Percentiles rank a stretch among this genome's conserved stretches.
Conservation (phyloP, 2,329 filamentous ascomycete genomes). For the Zasmidium cellare region DNA sequence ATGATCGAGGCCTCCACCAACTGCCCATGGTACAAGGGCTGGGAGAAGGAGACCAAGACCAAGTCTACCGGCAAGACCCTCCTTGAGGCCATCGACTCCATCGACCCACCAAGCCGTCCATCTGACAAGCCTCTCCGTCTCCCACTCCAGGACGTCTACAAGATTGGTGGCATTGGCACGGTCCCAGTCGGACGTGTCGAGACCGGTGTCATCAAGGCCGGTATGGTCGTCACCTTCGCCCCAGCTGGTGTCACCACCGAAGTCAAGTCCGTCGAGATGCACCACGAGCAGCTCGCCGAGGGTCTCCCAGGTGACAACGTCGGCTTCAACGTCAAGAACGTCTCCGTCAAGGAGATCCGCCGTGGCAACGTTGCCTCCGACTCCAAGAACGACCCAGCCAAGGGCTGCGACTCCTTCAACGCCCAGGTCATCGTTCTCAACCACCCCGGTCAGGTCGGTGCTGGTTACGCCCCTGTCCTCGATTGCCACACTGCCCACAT, state of each 20-base stretch:
- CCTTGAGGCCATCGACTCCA: constrained; percentile 96
- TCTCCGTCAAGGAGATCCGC: constrained; percentile 99
- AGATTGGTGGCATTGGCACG: constrained; percentile 99
- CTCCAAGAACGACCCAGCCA: constrained; percentile 99
- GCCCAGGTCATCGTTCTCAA: constrained; percentile 99
- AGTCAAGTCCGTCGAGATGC: constrained; percentile 99
- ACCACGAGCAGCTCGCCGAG: constrained; percentile 97
- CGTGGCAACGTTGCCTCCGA: constrained; percentile 99
- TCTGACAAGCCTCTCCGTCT: constrained; percentile 99
- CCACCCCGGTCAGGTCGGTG: constrained; percentile 99
- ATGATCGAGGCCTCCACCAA: constrained; percentile 89
- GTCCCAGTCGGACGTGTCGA: constrained; percentile 99
- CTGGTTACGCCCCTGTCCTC: constrained; percentile 97
- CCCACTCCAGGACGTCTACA: constrained; percentile 99
- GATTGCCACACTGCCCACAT: constrained; percentile 99
- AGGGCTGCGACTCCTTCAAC: constrained; percentile 89
- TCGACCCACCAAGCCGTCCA: constrained; percentile 89
- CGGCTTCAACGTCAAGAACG: constrained; percentile 99
- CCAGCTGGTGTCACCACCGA: constrained; percentile 99
- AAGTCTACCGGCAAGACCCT: constrained; percentile 95
- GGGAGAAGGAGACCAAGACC: constrained; percentile 96
- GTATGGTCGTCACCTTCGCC: constrained; percentile 96
- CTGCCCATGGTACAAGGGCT: constrained; percentile 99
- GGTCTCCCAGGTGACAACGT: constrained; percentile 99
- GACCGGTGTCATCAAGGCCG: constrained; percentile 88